These are phyloP conservation scores for Lathyrus aphaca DNA, from an alignment of 306 rosid species.

Conservation along the genomic window DNA sequence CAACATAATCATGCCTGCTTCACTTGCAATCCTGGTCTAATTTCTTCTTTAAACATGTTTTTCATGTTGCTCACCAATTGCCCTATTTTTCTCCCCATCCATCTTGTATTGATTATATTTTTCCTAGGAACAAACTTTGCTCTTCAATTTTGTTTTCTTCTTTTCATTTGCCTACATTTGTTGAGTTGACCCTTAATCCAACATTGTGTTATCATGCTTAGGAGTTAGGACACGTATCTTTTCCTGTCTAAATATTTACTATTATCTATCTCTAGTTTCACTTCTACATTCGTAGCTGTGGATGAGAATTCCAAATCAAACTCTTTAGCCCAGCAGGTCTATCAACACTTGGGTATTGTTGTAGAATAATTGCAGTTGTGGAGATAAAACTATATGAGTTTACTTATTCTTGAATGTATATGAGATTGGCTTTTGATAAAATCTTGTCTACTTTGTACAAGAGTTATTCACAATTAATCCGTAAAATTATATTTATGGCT, in stretches of 20 bases:
- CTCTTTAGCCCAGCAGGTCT: slow-evolving; percentile 4
- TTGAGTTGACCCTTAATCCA: background rate
- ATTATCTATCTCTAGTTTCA: slow-evolving; percentile 7
- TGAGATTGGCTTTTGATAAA: slow-evolving; percentile 21
- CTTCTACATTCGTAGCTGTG: slow-evolving; percentile 2
- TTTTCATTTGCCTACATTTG: background rate
- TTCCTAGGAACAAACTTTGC: background rate
- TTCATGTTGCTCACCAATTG: slow-evolving; percentile 5
- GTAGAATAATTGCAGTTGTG: slow-evolving; percentile 25
- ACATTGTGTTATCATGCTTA: background rate
- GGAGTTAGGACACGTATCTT: background rate
- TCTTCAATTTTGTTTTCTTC: background rate
- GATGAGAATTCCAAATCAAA: slow-evolving; percentile 16
- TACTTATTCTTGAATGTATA: slow-evolving; percentile 14
- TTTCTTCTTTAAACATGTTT: slow-evolving; percentile 18
- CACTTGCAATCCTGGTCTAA: slow-evolving; percentile 71
- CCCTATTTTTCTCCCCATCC: slow-evolving; percentile 19
- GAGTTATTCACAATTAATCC: slow-evolving; percentile 24
- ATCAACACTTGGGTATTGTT: slow-evolving; percentile 5
- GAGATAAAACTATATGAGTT: slow-evolving; percentile 25
- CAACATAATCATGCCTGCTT: slow-evolving; percentile 68
- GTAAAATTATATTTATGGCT: background rate
- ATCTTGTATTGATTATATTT: background rate
- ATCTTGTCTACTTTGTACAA: slow-evolving; percentile 14
- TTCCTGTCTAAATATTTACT: background rate